Base-by-base conservation (phyloP, 768 basidiomycete species). In the Lanmaoa pseudosensibilis region DNA sequence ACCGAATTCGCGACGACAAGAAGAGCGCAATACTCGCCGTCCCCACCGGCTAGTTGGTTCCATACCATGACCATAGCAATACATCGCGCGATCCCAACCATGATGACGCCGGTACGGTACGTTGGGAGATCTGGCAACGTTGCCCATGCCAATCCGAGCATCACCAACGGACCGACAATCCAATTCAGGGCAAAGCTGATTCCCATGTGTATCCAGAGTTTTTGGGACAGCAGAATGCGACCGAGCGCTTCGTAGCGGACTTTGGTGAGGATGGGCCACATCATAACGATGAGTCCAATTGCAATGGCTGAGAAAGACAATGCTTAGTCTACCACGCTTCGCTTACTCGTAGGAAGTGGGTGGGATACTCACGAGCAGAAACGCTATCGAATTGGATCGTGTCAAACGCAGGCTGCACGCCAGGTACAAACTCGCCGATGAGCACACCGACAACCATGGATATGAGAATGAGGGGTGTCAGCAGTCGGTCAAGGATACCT, bases 61-160 rank as follows among this genome's bases (percentile, higher is more conserved):
- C 90, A 92, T 43, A 94, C 87, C 75, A 89, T 82, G 57, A 90
- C 87, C 86, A 86, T 87, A 4, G 86, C 85, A 52, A 69, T 69
- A 27, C 65, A 70, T 18, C 65, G 61, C 23, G 62, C 64, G 13
- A 69, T 62, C 5, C 92, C 92, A 36, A 94, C 90, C 74, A 94
- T 76, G 63, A 94, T 86, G 4, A 94, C 87, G 3, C 92, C 92
- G 1, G 83, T 82, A 23, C 90, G 81, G 65, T 92, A 90, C 3
- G 79, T 79, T 21, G 85, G 83, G 2, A 88, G 78, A 66, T 94
- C 91, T 1, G 90, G 92, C 0, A 94, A 78, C 4, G 90, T 88
- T 13, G 88, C 90, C 89, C 91, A 93, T 2, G 92, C 90, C 27
- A 90, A 66, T 3, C 77, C 91, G n/a, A 92, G 81, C 92, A 94